Percentiles rank a stretch among this genome's conserved stretches.
These are phyloP conservation scores for Phialophora verrucosa DNA, from an alignment of 2,329 filamentous ascomycete species.

Conservation along the genomic window DNA sequence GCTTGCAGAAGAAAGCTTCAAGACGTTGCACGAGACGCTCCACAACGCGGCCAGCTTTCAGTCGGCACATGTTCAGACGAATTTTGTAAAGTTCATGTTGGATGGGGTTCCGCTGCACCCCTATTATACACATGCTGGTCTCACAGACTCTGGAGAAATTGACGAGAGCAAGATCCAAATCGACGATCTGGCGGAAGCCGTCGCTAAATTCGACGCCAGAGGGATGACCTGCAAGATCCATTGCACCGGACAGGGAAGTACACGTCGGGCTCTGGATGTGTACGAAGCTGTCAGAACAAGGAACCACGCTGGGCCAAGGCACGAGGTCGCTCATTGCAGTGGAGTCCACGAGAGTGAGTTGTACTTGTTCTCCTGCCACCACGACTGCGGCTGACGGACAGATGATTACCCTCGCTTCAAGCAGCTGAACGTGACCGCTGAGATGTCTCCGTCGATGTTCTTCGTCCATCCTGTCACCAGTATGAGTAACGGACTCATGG, in stretches of 20 bases:
- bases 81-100: constrained; percentile 47
- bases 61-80: constrained; percentile 42
- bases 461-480: constrained; percentile 36
- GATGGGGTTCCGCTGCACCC: constrained; percentile 45
- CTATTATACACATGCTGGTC: constrained; percentile 40
- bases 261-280: constrained; percentile 20
- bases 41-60: constrained; percentile 39
- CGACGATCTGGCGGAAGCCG: constrained; percentile 20
- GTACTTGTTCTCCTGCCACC: not conserved
- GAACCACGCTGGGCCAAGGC: constrained; percentile 17
- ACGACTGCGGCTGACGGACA: constrained; percentile 17
- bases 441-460: constrained; percentile 45
- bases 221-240: constrained; percentile 29
- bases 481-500: constrained; percentile 31
- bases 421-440: constrained; percentile 44
- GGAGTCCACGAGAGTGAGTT: constrained; percentile 40
- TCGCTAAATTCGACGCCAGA: constrained; percentile 18
- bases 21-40: constrained; percentile 38
- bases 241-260: constrained; percentile 23
- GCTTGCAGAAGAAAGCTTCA: constrained; percentile 38
- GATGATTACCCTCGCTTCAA: constrained; percentile 43
- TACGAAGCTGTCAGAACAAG: constrained; percentile 21
- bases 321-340: constrained; percentile 41
- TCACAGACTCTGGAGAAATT: constrained; percentile 15
- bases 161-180: constrained; percentile 26